A percentile compares a stretch with the other conserved stretches of the same genome.
Conservation (phyloP, 2,329 filamentous ascomycete species). For the Cylindrodendrum hubeiense region DNA sequence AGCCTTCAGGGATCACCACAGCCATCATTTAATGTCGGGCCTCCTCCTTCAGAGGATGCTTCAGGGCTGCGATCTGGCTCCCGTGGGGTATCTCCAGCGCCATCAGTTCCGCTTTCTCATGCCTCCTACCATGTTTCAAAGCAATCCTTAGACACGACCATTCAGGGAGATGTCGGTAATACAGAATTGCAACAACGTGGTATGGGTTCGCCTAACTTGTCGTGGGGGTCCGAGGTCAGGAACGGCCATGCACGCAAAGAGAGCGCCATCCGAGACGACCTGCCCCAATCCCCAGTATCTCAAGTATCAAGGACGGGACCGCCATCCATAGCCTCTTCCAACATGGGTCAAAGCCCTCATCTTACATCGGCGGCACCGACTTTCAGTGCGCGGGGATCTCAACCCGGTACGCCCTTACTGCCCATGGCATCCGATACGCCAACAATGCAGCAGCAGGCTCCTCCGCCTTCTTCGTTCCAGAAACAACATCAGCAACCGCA, state of each 20-base stretch:
- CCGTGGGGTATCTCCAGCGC: conserved; percentile 27
- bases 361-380: conserved; percentile 26
- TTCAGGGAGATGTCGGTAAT: conserved; percentile 22
- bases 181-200: conserved; percentile 28
- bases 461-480: conserved; percentile 16
- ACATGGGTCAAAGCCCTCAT: conserved; percentile 41
- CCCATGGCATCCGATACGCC: conserved; percentile 31
- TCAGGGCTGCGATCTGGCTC: conserved; percentile 34
- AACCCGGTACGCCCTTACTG: conserved; percentile 29
- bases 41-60: conserved; percentile 18
- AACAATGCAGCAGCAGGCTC: conserved; percentile 31
- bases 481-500: conserved; percentile 20
- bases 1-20: conserved; percentile 23
- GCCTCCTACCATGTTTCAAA: conserved; percentile 32
- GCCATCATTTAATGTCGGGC: conserved; percentile 27
- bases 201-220: conserved; percentile 32
- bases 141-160: conserved; percentile 38
- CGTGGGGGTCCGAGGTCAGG: conserved; percentile 26
- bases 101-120: conserved; percentile 31
- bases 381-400: conserved; percentile 29
- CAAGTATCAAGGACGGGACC: conserved; percentile 38
- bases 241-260: conserved; percentile 21
- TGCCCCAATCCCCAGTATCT: conserved; percentile 42
- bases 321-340: conserved; percentile 41
- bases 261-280: conserved; percentile 24